These are phyloP conservation scores for Penicillium sp. DNA, from an alignment of 2,329 filamentous ascomycete genomes.

Conservation along the genomic window DNA sequence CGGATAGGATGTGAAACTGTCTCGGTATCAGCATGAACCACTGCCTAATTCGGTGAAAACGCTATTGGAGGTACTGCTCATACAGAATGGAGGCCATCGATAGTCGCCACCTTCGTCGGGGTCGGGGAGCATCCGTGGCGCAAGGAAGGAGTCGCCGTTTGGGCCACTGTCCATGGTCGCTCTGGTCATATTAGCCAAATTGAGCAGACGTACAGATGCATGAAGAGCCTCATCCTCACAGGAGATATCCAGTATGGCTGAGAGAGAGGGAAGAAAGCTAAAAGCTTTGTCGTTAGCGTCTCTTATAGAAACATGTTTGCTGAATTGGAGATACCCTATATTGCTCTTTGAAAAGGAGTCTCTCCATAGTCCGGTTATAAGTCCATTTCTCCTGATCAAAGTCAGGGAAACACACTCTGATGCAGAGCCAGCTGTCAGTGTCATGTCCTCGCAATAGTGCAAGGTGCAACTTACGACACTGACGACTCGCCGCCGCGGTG, in stretches of 20 bases:
- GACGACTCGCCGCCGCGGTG: conserved; percentile 35
- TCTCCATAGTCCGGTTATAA: conserved; percentile 40
- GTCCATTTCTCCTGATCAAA: conserved; percentile 37
- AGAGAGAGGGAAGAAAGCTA: conserved; percentile 44
- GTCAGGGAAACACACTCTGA: conserved; percentile 40
- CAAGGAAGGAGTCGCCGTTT: conserved; percentile 38
- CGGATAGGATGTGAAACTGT: conserved; percentile 34
- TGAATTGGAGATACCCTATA: conserved; percentile 33
- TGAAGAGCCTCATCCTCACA: conserved; percentile 31
- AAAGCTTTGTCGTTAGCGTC: not conserved
- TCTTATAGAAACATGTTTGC: not conserved
- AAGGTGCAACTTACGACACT: conserved; percentile 35
- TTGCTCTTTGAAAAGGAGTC: conserved; percentile 36
- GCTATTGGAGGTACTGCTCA: not conserved
- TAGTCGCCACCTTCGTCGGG: conserved; percentile 39
- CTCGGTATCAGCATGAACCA: not conserved
- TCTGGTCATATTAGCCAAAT: conserved; percentile 31
- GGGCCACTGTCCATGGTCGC: conserved; percentile 43
- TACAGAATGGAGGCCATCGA: conserved; percentile 37
- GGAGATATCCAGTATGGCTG: conserved; percentile 40
- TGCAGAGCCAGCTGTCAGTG: conserved; percentile 13
- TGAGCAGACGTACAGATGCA: not conserved
- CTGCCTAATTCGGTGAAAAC: not conserved
- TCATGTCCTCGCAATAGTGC: conserved; percentile 12
- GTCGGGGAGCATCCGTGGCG: conserved; percentile 36